These are phyloP conservation scores for Yamagishiella unicocca DNA, from an alignment of 139 green algal species.

Conservation along the genomic window DNA sequence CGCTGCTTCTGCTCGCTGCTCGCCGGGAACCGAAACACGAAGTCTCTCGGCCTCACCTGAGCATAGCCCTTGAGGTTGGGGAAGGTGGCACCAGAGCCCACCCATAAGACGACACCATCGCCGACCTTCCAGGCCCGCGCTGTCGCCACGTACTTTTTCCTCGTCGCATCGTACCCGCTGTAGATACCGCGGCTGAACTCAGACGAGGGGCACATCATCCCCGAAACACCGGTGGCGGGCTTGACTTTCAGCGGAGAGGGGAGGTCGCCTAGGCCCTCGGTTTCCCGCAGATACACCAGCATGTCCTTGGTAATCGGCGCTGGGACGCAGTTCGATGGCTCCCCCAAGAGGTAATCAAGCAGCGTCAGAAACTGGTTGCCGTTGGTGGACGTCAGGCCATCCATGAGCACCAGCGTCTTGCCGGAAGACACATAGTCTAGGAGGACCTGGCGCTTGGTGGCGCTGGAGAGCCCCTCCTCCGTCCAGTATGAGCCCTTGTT, in stretches of 20 bases:
- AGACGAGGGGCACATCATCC: background rate
- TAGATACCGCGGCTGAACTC: background rate
- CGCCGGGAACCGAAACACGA: background rate
- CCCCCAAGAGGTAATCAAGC: background rate
- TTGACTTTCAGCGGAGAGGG: background rate
- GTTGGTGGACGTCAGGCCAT: background rate
- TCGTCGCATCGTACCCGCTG: background rate
- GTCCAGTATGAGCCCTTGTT: conserved; percentile 33
- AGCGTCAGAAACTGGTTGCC: conserved; percentile 13
- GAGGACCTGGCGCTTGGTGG: background rate
- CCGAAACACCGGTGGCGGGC: background rate
- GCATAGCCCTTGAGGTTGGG: conserved; percentile 25
- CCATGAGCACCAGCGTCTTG: conserved; percentile 8
- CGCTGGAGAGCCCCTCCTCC: background rate
- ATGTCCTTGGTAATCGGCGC: too few species aligned
- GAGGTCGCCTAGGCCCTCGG: background rate
- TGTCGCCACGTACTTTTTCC: background rate
- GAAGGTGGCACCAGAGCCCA: background rate
- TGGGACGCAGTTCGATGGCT: too few species aligned
- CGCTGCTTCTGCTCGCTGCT: too few species aligned
- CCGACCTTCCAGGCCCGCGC: background rate
- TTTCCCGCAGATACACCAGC: too few species aligned
- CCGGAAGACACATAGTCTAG: background rate
- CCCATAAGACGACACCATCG: background rate
- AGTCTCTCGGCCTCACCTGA: background rate